Base-by-base conservation (phyloP, 805 yeast species). In the Teunomyces cretensis region DNA sequence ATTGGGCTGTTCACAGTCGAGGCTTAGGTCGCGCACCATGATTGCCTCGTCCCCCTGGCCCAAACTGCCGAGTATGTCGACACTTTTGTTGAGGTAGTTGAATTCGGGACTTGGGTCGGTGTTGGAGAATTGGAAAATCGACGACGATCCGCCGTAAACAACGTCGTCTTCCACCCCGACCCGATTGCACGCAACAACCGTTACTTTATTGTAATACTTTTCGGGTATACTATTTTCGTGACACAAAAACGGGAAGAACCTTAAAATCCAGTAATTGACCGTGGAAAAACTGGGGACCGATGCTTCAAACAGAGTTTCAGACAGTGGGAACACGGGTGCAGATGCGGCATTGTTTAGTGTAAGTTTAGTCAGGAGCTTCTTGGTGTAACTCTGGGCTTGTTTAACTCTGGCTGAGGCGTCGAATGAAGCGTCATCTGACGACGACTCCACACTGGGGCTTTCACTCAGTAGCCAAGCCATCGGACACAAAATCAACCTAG, bases 401-500 rank as follows among this genome's bases (percentile, higher is more conserved):
- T 35, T 28, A n/a, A 35, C 7, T 26, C 43, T 47, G 42, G 43
- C 15, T 6, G 8, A 37, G 9, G 55, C 47, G 9, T 8, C 22
- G 7, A 11, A 11, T 14, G 22, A 24, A 16, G 19, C 38, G 17
- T 35, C 28, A 24, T 35, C 38, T 11, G 17, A 13, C 16, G 9
- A 3, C 5, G 28, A 26, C 12, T 26, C 17, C 8, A 64, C 53
- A 1, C 70, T 62, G 0, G 77, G 77, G 0, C 89, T 77, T 37
- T 66, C 58, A 0, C 78, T 68, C 32, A 78, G 75, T 50, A 88
- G 69, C 97, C 97, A 91, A 0, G 95, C 95, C 78, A 86, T 89
- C 1, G 97, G 96, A 48, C 86, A 80, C 11, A 91, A 58, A 0
- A 88, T 71, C 45, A 91, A 64, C 28, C 78, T 72, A 0, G 80